Base-by-base conservation (phyloP, 441 rosid species). In the Croton laevigatus region DNA sequence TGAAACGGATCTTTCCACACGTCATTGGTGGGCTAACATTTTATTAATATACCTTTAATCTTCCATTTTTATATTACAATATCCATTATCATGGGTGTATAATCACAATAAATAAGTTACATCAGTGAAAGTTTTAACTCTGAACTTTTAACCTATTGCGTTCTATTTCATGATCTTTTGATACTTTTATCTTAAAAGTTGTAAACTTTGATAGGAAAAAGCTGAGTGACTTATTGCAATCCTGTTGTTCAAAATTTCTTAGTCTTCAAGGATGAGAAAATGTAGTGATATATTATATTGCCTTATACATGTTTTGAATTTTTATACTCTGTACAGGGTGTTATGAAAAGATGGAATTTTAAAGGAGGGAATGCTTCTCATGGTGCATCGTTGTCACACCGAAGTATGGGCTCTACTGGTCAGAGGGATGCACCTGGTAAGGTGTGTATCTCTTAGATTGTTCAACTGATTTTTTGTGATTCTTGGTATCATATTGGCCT, bases 341-440 rank as follows among this genome's bases (percentile, higher is more conserved):
- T 78, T 19, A 95, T 95, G 98, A 93, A 93, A 84, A 95, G 97
- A 74, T 67, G 59, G 37, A 82, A 76, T 8, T 80, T 85, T 60
- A 80, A 66, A 70, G 99, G 98, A 76, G 69, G 69, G 86, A 90
- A 92, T 2, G 91, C 82, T 55, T 86, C 93, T 71, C 99, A 96
- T 80, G 99, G 99, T 81, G 79, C 84, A 48, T 96, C 98, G 72
- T 70, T 85, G 66, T 76, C 94, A 14, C 99, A 96, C 83, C 80
- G 97, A 73, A 84, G 86, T 69, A 51, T 65, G 73, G 99, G 98
- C 78, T 96, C 99, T 60, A 93, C 98, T n/a, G 97, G 99, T 60
- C 96, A 90, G 85, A 88, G 97, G 83, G 99, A 93, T 84, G 88
- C 87, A 74, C 91, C 91, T 8, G 98, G 99, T 66, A 96, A 85